Base-by-base conservation (phyloP, 306 rosid genomes). In the Trifolium subterraneum region DNA sequence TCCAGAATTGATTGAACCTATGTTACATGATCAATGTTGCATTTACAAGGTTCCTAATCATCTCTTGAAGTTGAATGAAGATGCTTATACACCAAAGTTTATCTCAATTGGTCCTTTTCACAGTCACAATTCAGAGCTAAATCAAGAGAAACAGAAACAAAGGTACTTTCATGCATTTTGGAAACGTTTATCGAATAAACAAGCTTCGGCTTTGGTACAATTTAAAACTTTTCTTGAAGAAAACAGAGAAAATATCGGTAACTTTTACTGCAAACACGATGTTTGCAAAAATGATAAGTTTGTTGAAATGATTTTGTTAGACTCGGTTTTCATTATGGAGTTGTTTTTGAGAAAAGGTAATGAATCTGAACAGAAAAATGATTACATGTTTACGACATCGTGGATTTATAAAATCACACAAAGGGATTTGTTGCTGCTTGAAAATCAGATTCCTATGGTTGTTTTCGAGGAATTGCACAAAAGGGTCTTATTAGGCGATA, bases 31-130 rank as follows among this genome's bases (percentile, higher is more conserved):
- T 22, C 8, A 66, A 2, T 79, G 71, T 48, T 73, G 79, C 71
- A 79, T 79, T 18, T 79, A 79, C 75, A 79, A 79, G 79, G 83
- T 79, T 64, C 70, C 83, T 33, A 3, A 1, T 3, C 70, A 79
- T 73, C 71, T 79, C 1, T 6, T 1, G 2, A 72, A 72, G 59
- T 16, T 79, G 70, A 66, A 66, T 56, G 74, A 33, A 15, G 69
- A 79, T 44, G 47, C 70, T 12, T 79, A 56, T 56, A 66, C 83
- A 11, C 83, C 79, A 44, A 29, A 16, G 35, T 72, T 79, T 15
- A 58, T 79, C 63, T 79, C 83, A 56, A 72, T 79, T 19, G 83
- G 82, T 66, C 83, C 83, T 23, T 31, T 79, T 58, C 79, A 79
- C 48, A 13, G 14, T 25, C 50, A 66, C 6, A 72, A 72, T 5